Conservation (phyloP, 2,329 filamentous ascomycete species). For the Pseudogymnoascus sp. region DNA sequence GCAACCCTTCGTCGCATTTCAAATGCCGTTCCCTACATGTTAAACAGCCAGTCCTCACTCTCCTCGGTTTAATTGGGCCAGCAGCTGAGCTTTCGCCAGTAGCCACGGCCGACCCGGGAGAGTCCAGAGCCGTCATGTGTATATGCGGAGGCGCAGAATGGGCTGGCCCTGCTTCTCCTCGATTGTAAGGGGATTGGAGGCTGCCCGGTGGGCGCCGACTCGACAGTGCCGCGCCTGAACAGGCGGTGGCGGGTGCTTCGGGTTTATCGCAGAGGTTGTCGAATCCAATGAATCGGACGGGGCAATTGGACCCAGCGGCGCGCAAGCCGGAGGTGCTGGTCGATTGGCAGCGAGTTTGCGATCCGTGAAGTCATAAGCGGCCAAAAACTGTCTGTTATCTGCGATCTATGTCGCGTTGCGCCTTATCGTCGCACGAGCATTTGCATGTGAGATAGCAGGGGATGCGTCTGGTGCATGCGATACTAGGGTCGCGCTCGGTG, state of each 20-base stretch:
- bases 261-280: neutral
- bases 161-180: neutral
- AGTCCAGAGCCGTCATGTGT: conserved; percentile 25
- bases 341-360: neutral
- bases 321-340: neutral
- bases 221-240: neutral
- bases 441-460: conserved; percentile 7
- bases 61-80: conserved; percentile 56
- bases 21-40: conserved; percentile 85
- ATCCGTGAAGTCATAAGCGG: neutral
- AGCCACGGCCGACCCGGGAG: conserved; percentile 9
- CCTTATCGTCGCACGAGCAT: conserved; percentile 7
- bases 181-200: neutral
- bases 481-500: neutral
- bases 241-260: neutral
- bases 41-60: conserved; percentile 82
- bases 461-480: neutral
- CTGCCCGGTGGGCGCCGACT: neutral
- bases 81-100: conserved; percentile 16
- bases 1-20: conserved; percentile 73
- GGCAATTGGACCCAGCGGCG: neutral
- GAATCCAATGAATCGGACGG: neutral
- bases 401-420: conserved; percentile 8
- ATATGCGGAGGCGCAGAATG: neutral
- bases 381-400: conserved; percentile 1